Evolutionary conservation across 495 filamentous ascomycete species (phyloP), one percentile per base, ranked within the genome.

Genomic region (Pyronema omphalodes): DNA sequence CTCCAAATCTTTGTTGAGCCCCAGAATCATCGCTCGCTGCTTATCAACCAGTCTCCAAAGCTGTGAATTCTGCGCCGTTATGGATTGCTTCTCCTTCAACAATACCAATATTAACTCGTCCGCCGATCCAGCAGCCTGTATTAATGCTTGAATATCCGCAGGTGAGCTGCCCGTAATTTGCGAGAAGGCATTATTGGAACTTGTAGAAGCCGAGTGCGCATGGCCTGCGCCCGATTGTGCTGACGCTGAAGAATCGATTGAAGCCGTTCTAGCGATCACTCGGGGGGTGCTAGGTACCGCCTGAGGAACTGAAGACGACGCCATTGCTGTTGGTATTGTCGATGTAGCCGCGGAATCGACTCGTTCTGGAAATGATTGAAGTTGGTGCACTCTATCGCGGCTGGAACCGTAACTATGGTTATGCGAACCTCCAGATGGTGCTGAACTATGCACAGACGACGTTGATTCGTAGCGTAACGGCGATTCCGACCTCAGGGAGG

Each of bases 21-120:
- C 93, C 23, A 94, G 62, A 36, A 98, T 88, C 74, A 98, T 84
- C 0, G 87, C 80, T 46, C 91, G 76, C 68, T 98, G 91, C 67
- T 98, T 96, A 66, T 96, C 88, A 23, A 98, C 88, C 46, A 98
- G 69, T 51, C 85, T 80, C 91, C 91, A 98, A 56, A 98, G 69
- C 67, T 96, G 89, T 12, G 82, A 73, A 66, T 96, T 96, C 59
- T 94, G 91, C 54, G 86, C 80, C 6, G 84, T 76, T 37, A 85
- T 80, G 19, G 84, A 82, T 53, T 88, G 80, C 67, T 95, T 96
- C 62, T 96, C 89, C 62, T 85, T 91, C 44, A 94, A 67, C 55
- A 98, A 72, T 63, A 88, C 83, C 61, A 86, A 77, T 55, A 98
- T 86, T 9, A 91, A 82, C 53, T 84, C 84, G 62, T 98, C 91